Conservation (phyloP, 305 asterid genomes). For the Euphrasia arctica region DNA sequence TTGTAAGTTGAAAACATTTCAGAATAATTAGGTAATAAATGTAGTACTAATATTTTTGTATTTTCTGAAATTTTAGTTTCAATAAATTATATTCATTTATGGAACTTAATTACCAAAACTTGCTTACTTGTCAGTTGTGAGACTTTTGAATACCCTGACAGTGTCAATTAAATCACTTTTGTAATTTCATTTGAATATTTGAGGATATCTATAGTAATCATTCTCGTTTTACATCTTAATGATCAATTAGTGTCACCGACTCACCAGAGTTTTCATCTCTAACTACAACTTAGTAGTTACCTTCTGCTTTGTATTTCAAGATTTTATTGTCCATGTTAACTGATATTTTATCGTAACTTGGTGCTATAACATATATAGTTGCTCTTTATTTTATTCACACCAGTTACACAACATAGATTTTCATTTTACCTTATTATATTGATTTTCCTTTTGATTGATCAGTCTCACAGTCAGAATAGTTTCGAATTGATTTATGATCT, state of each 20-base stretch:
- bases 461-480: constrained; percentile 18
- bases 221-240: not conserved
- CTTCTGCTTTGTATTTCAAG: constrained; percentile 2
- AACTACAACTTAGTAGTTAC: constrained; percentile 8
- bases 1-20: not conserved
- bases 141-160: constrained; percentile 6
- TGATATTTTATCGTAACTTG: not conserved
- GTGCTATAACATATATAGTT: constrained; percentile 19
- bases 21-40: not conserved
- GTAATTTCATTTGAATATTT: not conserved
- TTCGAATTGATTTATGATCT: constrained; percentile 12
- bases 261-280: not conserved
- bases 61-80: not conserved
- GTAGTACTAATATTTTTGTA: not conserved
- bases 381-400: constrained; percentile 12
- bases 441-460: constrained; percentile 11
- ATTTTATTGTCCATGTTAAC: constrained; percentile 1
- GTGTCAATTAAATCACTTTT: not conserved
- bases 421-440: not conserved
- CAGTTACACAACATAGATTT: constrained; percentile 7
- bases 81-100: constrained; percentile 2
- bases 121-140: not conserved
- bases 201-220: constrained; percentile 8
- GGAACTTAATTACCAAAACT: constrained; percentile 1
- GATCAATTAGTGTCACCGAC: not conserved